phyloP scores from a whole-genome alignment of 2,329 filamentous ascomycete species.

The Dactylellina drechsleri region DNA sequence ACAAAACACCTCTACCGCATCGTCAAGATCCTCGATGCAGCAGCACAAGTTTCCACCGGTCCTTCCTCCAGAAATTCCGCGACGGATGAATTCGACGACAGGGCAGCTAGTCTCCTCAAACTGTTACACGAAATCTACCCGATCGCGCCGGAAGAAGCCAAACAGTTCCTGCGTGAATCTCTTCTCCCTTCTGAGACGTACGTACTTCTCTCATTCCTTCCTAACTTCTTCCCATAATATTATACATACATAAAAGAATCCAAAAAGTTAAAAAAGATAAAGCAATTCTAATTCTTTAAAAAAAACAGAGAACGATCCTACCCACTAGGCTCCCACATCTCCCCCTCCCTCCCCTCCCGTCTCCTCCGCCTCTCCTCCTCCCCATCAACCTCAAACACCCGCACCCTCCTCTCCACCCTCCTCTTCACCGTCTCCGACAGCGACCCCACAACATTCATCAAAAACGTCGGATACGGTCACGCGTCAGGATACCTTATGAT shows the following conservation, averaged over 20 bases:
- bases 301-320: constrained; percentile 71
- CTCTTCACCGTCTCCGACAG: constrained; percentile 88
- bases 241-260: too few relatives aligned
- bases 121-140: constrained; percentile 77
- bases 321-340: constrained; percentile 74
- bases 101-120: constrained; percentile 77
- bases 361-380: constrained; percentile 82
- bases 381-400: constrained; percentile 75
- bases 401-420: constrained; percentile 78
- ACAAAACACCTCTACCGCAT: constrained; percentile 67
- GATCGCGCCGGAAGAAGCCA: constrained; percentile 72
- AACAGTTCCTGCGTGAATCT: constrained; percentile 71
- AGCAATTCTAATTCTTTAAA: too few relatives aligned
- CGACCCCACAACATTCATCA: constrained; percentile 80
- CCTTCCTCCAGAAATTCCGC: background rate
- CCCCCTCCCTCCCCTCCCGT: constrained; percentile 77
- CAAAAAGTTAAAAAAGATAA: too few relatives aligned
- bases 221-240: background rate
- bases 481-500: constrained; percentile 89
- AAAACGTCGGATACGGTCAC: constrained; percentile 93
- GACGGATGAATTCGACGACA: constrained; percentile 73
- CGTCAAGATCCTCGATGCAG: constrained; percentile 36
- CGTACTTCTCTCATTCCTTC: constrained; percentile 8
- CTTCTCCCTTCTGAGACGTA: constrained; percentile 77
- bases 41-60: constrained; percentile 11